A percentile compares a stretch with the other conserved stretches of the same genome.
These are phyloP conservation scores for Ruellia speciosa DNA, from an alignment of 305 asterid species.

Conservation along the genomic window DNA sequence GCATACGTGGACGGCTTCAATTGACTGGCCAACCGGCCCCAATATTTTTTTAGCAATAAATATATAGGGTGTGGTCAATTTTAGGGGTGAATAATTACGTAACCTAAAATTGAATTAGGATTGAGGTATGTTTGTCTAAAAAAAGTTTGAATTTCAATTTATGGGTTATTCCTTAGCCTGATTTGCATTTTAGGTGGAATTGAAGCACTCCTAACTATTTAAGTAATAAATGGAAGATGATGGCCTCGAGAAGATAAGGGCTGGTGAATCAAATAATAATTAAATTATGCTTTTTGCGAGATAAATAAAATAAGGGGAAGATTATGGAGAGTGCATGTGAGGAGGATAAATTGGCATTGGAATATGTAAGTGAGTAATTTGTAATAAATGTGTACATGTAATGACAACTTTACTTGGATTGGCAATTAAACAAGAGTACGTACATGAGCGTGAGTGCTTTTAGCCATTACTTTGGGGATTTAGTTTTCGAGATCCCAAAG, in stretches of 20 bases:
- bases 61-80: no score
- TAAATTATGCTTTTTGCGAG: no score
- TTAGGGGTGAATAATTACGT: no score
- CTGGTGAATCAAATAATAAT: not conserved
- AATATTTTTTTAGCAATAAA: not conserved
- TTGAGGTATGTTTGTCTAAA: no score
- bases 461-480: conserved; percentile 33
- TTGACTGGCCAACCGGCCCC: conserved; percentile 19
- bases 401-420: conserved; percentile 28
- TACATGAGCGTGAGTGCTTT: no score
- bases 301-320: no score
- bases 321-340: no score
- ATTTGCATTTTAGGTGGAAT: not conserved
- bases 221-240: conserved; percentile 6
- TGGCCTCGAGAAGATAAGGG: conserved; percentile 33
- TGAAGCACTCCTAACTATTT: no score
- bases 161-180: not conserved
- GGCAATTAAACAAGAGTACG: conserved; percentile 20
- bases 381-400: not conserved
- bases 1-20: conserved; percentile 27
- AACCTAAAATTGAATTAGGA: no score
- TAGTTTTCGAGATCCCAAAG: conserved; percentile 30
- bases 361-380: no score
- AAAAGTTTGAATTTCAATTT: not conserved
- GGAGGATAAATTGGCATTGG: no score